phyloP scores from a whole-genome alignment of 1,284 basidiomycete species.

The Cerrena zonata region DNA sequence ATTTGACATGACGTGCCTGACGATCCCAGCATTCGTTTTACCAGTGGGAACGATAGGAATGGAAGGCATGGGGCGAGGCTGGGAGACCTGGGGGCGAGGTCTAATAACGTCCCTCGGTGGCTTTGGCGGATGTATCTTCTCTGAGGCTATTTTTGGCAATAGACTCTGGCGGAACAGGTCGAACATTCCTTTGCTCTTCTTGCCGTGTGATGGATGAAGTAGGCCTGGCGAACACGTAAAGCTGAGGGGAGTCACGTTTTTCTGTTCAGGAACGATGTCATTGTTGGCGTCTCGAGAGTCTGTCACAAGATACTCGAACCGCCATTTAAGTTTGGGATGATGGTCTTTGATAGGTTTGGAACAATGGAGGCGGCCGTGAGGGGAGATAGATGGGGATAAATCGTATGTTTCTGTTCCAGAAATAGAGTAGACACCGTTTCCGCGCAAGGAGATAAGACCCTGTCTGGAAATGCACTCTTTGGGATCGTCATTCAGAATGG shows the following conservation, averaged over 20 bases:
- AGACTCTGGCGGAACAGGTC: constrained; percentile 44
- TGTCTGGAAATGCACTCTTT: constrained; percentile 70
- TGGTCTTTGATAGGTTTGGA: constrained; percentile 21
- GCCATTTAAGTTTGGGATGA: constrained; percentile 58
- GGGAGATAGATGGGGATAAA: constrained; percentile 23
- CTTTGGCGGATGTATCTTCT: constrained; percentile 37
- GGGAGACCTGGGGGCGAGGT: background rate
- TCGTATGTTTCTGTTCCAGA: constrained; percentile 50
- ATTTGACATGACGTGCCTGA: background rate
- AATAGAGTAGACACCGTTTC: constrained; percentile 69
- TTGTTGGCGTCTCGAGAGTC: constrained; percentile 46
- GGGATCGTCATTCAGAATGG: constrained; percentile 55
- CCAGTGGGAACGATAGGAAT: background rate
- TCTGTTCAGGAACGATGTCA: constrained; percentile 36
- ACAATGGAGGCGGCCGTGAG: constrained; percentile 7
- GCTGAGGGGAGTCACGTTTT: constrained; percentile 60
- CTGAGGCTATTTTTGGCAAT: constrained; percentile 50
- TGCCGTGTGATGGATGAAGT: constrained; percentile 57
- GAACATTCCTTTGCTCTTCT: constrained; percentile 46
- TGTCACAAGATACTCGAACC: constrained; percentile 70
- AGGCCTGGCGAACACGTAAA: constrained; percentile 70
- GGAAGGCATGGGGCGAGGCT: background rate
- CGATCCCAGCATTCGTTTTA: background rate
- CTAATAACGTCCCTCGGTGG: background rate
- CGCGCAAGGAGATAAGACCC: constrained; percentile 58